Evolutionary conservation across 495 filamentous ascomycete genomes (phyloP).

Genomic region (Penicillium samsonianum): DNA sequence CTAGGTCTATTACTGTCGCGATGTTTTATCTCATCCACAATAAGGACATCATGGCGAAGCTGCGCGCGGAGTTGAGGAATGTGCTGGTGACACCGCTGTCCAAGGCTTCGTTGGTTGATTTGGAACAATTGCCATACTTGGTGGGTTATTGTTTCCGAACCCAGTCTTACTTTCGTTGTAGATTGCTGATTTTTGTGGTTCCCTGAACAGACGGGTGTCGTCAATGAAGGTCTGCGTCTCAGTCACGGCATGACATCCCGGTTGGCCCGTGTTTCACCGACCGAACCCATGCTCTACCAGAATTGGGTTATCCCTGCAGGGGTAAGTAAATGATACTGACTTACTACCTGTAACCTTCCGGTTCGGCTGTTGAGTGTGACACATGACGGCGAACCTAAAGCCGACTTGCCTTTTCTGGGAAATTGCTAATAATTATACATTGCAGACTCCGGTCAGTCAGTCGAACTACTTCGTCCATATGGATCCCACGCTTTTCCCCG

Average conservation of each 20-base stretch:
- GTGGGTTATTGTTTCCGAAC: conserved; percentile 14
- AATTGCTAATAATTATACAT: neutral
- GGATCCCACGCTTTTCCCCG: conserved; percentile 47
- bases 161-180: neutral
- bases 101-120: conserved; percentile 35
- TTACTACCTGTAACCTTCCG: neutral
- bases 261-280: conserved; percentile 43
- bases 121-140: conserved; percentile 56
- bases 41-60: conserved; percentile 10
- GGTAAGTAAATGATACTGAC: conserved; percentile 23
- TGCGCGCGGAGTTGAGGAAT: conserved; percentile 35
- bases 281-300: conserved; percentile 40
- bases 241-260: conserved; percentile 43
- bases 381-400: neutral
- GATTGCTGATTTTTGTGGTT: neutral
- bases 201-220: conserved; percentile 35
- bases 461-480: conserved; percentile 50
- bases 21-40: conserved; percentile 25
- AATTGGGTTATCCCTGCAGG: conserved; percentile 38
- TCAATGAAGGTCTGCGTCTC: conserved; percentile 52
- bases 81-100: conserved; percentile 31
- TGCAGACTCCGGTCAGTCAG: conserved; percentile 48
- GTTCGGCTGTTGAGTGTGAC: neutral
- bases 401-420: neutral
- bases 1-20: conserved; percentile 22